Base-by-base conservation (phyloP, 2,329 filamentous ascomycete genomes). In the Mollisia scopiformis region DNA sequence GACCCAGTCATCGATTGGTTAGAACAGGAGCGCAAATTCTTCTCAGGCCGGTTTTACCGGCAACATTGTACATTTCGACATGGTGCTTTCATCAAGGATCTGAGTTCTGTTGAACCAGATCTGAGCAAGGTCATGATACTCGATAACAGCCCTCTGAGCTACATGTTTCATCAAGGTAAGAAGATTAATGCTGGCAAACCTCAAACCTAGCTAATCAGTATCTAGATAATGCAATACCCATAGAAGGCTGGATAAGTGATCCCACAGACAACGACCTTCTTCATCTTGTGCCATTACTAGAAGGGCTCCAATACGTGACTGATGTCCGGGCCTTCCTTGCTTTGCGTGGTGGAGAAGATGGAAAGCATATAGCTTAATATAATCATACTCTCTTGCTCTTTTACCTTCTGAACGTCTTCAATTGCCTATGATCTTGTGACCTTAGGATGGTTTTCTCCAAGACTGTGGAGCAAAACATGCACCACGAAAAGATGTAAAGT, bases 1-100 rank as follows among this genome's bases (percentile, higher is more conserved):
- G 95, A 99, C 75, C 95, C 95, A 0, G 95, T 99, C 59, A 98
- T 99, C 74, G 95, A 99, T 82, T 98, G 93, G 93, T 84, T 99
- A 62, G 95, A 99, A 78, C 88, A 92, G 68, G 95, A 99, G 77
- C 88, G 93, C 71, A 98, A 98, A 78, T 98, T 92, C 79, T 99
- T 99, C 77, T 90, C 91, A 35, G 92, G 89, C 41, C 84, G 95
- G 68, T 98, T 95, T 79, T 99, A 99, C 77, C 87, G 95, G 58
- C 95, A 99, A 75, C 94, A 99, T 77, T 99, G 95, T 80, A 98
- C 95, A 23, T 93, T 92, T 73, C 86, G 95, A 57, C 95, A 97
- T 70, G 94, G 94, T 53, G 93, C 94, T 31, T 99, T 97, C 74
- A 98, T 99, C 81, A 99, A 99, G 77, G 95, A 99, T 77, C 81